Percentiles rank a stretch among this genome's conserved stretches.
These are phyloP conservation scores for Skeletonema grethae DNA, from an alignment of 108 stramenopile genomes.

Conservation along the genomic window DNA sequence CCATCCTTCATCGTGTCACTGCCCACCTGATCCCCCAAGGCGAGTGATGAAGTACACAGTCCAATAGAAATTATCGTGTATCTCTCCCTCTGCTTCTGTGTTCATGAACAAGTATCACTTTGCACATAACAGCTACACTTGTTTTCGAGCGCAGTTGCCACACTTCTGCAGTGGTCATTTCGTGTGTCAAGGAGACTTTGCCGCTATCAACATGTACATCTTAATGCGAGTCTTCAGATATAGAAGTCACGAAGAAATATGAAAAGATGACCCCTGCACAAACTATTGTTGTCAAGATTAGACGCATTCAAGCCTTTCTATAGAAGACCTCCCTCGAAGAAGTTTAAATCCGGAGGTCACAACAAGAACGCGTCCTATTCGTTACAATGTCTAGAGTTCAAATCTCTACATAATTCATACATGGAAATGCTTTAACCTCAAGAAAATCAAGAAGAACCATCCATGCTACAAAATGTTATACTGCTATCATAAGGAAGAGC, in stretches of 20 bases:
- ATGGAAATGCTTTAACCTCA: slow-evolving; percentile 12
- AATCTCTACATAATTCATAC: slow-evolving; percentile 14
- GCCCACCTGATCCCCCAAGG: slow-evolving; percentile 23
- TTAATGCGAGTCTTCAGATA: background rate
- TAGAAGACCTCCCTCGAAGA: background rate
- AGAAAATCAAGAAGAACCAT: slow-evolving; percentile 9
- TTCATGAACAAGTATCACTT: background rate
- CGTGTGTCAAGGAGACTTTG: slow-evolving; percentile 8
- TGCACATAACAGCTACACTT: background rate
- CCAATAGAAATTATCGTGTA: background rate
- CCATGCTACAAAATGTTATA: background rate
- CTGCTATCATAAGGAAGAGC: slow-evolving; percentile 1
- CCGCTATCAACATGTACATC: slow-evolving; percentile 14
- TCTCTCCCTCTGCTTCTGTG: background rate
- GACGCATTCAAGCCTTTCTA: background rate
- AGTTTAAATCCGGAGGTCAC: slow-evolving; percentile 3
- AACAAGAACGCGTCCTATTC: background rate
- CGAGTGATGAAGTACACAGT: background rate
- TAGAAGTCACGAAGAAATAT: slow-evolving; percentile 21
- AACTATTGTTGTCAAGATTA: background rate
- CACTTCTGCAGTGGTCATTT: slow-evolving; percentile 5
- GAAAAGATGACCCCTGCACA: background rate
- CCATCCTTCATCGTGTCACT: background rate
- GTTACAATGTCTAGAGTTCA: slow-evolving; percentile 11
- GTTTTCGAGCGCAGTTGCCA: background rate